Evolutionary conservation across 306 rosid species (phyloP), one percentile per base, ranked within the genome.

Genomic region (Betula pendula): DNA sequence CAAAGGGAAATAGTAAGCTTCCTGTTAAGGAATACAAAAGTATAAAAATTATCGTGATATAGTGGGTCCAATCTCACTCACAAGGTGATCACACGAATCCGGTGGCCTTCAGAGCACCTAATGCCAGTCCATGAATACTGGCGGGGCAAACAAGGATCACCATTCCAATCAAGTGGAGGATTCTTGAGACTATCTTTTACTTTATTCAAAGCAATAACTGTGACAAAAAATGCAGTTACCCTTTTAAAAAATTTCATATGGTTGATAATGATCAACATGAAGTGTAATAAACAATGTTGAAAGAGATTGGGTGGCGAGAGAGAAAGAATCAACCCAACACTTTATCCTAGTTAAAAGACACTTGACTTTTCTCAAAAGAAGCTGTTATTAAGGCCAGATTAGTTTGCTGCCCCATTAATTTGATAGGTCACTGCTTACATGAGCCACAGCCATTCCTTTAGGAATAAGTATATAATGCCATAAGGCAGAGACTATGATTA

Each of bases 81-180:
- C 98, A 96, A 76, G 51, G 94, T 75, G 71, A 87, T 73, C 56
- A 96, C 89, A 45, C 99, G 96, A 78, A 84, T 81, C 56, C 82
- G 85, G 43, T 86, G 75, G 68, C 97, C 97, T 38, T 58, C 79
- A 2, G 98, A 89, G 80, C 99, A 96, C 31, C 89, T 80, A 86
- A 96, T 77, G 78, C 99, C 99, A 3, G 92, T 93, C 99, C 98
- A 92, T 29, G 94, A 84, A 78, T 92, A 96, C 68, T 78, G 79
- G 22, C 22, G 84, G 76, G 98, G 98, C 83, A 84, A 24, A 73
- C 99, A 92, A 48, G 99, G 99, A 85, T 96, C 98, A 14, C 98
- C 99, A 84, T 72, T 89, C 99, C 97, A 96, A 77, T 84, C 92
- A 58, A 69, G 77, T 65, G 97, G 99, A 82, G 87, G 84, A 76